Evolutionary conservation across 768 basidiomycete species (phyloP).

Genomic region (Leccinum imitatum): DNA sequence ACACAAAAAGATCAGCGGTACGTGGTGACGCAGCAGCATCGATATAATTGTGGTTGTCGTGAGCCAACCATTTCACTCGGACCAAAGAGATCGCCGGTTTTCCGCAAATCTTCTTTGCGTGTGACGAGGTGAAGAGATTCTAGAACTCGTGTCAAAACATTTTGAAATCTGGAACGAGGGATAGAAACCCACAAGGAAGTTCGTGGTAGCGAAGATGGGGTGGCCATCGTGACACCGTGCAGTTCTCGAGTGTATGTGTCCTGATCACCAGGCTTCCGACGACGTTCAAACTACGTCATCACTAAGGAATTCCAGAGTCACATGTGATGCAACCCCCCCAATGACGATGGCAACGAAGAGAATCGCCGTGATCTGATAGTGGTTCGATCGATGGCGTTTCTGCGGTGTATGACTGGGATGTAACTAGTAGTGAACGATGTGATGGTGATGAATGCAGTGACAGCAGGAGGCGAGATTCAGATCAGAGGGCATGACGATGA

Average conservation of each 20-base stretch:
- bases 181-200: constrained; percentile 49
- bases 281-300: not conserved
- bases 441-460: not conserved
- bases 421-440: not conserved
- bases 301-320: not conserved
- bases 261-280: constrained; percentile 1
- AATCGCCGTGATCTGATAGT: not conserved
- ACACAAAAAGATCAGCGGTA: constrained; percentile 5
- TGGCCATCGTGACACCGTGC: not conserved
- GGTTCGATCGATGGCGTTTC: not conserved
- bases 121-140: constrained; percentile 11
- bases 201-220: constrained; percentile 34
- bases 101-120: not conserved
- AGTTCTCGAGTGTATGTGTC: not conserved
- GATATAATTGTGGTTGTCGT: not conserved
- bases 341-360: not conserved
- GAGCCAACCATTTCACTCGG: not conserved
- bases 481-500: not conserved
- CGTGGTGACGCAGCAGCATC: constrained; percentile 1
- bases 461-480: not conserved
- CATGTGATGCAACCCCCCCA: not conserved
- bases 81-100: not conserved
- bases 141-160: constrained; percentile 12
- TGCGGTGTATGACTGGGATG: not conserved
- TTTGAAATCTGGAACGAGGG: not conserved